Percentiles rank a stretch among this genome's conserved stretches.
phyloP scores from a whole-genome alignment of 768 basidiomycete species.

The Pleurotus pulmonarius region DNA sequence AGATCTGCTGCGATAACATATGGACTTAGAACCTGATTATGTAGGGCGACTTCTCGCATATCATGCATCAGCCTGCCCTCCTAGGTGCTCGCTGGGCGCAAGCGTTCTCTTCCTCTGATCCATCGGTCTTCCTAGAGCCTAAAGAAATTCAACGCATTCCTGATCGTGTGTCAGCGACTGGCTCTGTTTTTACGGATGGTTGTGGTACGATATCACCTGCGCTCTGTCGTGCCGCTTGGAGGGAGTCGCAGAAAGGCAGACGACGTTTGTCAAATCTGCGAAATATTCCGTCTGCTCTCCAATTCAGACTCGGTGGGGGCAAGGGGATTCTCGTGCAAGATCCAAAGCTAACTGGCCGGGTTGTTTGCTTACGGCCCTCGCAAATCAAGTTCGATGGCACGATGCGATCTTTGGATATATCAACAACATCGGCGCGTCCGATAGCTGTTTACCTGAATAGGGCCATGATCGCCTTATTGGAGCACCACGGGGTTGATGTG shows the following conservation, averaged over 20 bases:
- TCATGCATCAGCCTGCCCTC: conserved; percentile 38
- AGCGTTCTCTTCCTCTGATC: conserved; percentile 49
- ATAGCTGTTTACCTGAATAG: conserved; percentile 41
- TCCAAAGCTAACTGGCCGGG: conserved; percentile 27
- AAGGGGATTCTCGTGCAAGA: conserved; percentile 48
- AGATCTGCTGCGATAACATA: background rate
- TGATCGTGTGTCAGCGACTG: conserved; percentile 25
- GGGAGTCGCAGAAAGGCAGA: conserved; percentile 25
- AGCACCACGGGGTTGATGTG: conserved; percentile 34
- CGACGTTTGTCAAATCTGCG: conserved; percentile 13
- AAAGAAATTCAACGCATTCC: conserved; percentile 28
- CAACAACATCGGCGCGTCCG: conserved; percentile 40
- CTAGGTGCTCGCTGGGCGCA: conserved; percentile 53
- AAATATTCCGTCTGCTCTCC: conserved; percentile 33
- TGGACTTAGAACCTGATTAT: background rate
- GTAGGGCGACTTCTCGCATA: conserved; percentile 36
- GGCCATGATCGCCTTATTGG: conserved; percentile 45
- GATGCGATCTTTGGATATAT: conserved; percentile 41
- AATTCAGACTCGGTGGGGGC: conserved; percentile 42
- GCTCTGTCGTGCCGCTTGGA: conserved; percentile 32
- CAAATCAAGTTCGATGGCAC: conserved; percentile 45
- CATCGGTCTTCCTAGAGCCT: conserved; percentile 32
- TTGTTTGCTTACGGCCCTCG: conserved; percentile 37
- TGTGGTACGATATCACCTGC: conserved; percentile 40
- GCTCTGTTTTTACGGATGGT: conserved; percentile 46